phyloP scores from a whole-genome alignment of 1,139 yeast genomes.

The Suhomyces maxii region DNA sequence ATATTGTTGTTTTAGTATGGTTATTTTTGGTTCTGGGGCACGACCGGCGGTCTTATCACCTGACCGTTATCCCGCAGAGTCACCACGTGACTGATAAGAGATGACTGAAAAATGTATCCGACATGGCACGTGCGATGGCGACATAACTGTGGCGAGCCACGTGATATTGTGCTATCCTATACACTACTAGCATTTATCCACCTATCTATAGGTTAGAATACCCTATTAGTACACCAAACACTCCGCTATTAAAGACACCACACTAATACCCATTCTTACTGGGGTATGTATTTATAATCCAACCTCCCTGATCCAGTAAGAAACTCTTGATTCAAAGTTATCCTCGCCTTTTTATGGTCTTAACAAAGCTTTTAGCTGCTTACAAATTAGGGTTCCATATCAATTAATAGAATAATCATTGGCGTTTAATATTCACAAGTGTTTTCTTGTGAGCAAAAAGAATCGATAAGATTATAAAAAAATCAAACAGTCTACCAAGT shows the following conservation, averaged over 20 bases:
- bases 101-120: background rate
- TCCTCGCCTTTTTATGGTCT: too few relatives aligned
- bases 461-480: too few relatives aligned
- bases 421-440: too few relatives aligned
- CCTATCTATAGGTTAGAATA: background rate
- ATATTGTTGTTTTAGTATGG: too few relatives aligned
- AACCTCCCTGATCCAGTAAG: background rate
- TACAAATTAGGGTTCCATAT: too few relatives aligned
- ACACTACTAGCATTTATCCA: background rate
- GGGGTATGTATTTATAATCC: conserved; percentile 9
- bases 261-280: background rate
- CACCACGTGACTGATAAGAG: background rate
- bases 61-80: background rate
- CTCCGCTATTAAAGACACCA: conserved; percentile 3
- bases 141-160: conserved; percentile 1
- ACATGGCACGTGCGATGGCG: conserved; percentile 9
- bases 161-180: conserved; percentile 5
- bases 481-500: too few relatives aligned
- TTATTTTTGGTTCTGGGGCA: too few relatives aligned
- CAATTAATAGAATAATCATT: too few relatives aligned
- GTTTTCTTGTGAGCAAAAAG: too few relatives aligned
- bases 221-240: background rate
- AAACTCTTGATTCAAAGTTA: too few relatives aligned
- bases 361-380: too few relatives aligned
- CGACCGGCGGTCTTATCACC: too few relatives aligned